Evolutionary conservation across 2,329 filamentous ascomycete genomes (phyloP), one percentile per base, ranked within the genome.

Genomic region (Parafenestella ontariensis): DNA sequence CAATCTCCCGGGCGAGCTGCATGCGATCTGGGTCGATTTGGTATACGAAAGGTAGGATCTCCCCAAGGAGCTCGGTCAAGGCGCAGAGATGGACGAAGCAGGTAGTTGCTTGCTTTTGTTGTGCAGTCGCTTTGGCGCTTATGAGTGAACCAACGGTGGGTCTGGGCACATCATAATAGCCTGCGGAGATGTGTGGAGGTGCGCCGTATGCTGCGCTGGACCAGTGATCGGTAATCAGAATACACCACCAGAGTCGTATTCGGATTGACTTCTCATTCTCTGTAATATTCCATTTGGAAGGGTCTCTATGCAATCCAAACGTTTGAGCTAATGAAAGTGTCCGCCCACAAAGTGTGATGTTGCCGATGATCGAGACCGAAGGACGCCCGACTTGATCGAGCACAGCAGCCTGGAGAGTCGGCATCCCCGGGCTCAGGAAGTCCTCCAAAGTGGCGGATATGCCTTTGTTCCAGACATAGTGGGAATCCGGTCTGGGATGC

Each of bases 181-280:
- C 78, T 53, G 80, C 80, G 3, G 77, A 74, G 10, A 85, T 81
- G 45, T 83, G 79, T 3, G 83, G 81, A 18, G 83, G 83, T 2
- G 82, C 80, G 4, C 83, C 83, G 61, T 85, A 83, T 4, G 81
- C 82, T 48, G 84, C 80, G 59, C 82, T 84, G 49, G 82, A 78
- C 82, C 83, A 86, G 36, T 82, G 78, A 66, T 85, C 83, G 52
- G 83, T 82, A 34, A 85, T 82, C 2, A 85, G 73, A 2, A 85
- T 80, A 5, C 80, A 82, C 83, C 83, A 85, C 81, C 83, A 85
- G 3, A 83, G 68, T 2, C 81, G 79, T 26, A 82, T 80, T 6
- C 83, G 77, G 15, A 82, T 70, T 8, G 78, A 76, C 59, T 83
- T 85, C 57, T 85, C 83, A 29, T 76, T 72, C 1, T 75, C 75